Evolutionary conservation across 2,329 filamentous ascomycete genomes (phyloP).

Genomic region (Paraphoma chrysanthemicola): DNA sequence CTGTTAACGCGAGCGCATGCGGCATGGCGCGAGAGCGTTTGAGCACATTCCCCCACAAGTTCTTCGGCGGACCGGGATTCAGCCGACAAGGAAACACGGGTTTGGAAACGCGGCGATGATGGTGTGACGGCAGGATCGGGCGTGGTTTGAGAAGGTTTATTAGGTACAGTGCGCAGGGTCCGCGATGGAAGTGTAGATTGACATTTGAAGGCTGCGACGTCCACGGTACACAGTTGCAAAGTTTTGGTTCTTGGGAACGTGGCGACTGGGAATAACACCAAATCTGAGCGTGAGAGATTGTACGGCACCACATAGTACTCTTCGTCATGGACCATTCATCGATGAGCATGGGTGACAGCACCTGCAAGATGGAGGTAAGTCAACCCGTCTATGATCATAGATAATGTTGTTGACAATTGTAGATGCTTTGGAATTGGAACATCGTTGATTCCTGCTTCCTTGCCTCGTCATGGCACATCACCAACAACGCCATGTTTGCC

Average conservation of each 20-base stretch:
- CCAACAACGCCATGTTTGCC: constrained; percentile 73
- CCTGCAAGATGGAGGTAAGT: constrained; percentile 50
- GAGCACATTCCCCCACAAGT: constrained; percentile 43
- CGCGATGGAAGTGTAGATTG: neutral
- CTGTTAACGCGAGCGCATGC: constrained; percentile 5
- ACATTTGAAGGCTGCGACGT: neutral
- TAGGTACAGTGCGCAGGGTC: neutral
- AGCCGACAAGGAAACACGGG: neutral
- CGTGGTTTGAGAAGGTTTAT: neutral
- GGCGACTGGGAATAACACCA: neutral
- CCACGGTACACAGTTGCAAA: no score
- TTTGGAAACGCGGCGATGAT: neutral
- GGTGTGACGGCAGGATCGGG: neutral
- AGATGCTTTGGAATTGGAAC: constrained; percentile 86
- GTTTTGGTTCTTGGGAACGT: neutral
- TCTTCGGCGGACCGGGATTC: constrained; percentile 9
- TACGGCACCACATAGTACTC: constrained; percentile 4
- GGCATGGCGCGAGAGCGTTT: constrained; percentile 33
- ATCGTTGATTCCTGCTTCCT: constrained; percentile 77
- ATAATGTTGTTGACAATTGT: neutral
- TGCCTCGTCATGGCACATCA: constrained; percentile 72
- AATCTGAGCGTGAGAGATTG: neutral
- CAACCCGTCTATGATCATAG: neutral
- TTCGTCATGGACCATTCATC: constrained; percentile 16
- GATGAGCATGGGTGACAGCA: constrained; percentile 23